Evolutionary conservation across 176 grass and related monocot species (phyloP).

Genomic region (Avena sativa): DNA sequence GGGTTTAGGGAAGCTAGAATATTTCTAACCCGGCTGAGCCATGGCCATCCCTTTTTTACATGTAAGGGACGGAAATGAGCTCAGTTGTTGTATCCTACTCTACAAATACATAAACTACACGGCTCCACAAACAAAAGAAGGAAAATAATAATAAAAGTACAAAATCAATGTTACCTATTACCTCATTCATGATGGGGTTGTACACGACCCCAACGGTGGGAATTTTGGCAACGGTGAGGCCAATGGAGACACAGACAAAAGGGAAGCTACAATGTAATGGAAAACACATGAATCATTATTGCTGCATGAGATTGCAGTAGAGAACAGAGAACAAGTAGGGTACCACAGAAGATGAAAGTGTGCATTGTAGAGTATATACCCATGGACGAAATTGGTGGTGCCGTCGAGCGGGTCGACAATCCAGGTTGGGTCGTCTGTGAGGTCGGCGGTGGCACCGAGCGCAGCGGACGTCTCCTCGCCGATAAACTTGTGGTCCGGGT

Average conservation of each 20-base stretch:
- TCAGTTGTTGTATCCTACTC: not conserved
- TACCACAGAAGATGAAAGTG: not conserved
- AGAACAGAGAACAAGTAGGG: too few species aligned
- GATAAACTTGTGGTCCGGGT: conserved; percentile 92
- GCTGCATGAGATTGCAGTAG: not conserved
- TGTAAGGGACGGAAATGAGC: not conserved
- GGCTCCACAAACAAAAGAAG: not conserved
- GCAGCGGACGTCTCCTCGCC: conserved; percentile 92
- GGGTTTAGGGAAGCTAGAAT: too few species aligned
- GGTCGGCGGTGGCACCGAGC: conserved; percentile 70
- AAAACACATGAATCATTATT: not conserved
- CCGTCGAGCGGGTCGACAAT: conserved; percentile 95
- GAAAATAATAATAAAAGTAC: not conserved
- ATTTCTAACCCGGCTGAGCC: not conserved
- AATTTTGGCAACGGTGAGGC: conserved; percentile 83
- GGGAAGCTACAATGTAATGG: conserved; percentile 65
- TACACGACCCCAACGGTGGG: conserved; percentile 86
- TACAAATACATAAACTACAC: not conserved
- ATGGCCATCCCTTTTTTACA: not conserved
- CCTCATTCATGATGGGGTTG: conserved; percentile 95
- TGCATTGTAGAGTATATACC: conserved; percentile 46
- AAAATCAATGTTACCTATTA: conserved; percentile 33
- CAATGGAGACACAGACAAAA: conserved; percentile 95
- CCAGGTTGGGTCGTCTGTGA: conserved; percentile 92
- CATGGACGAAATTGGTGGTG: conserved; percentile 99